Evolutionary conservation across 306 rosid genomes (phyloP).

Genomic region (Vigna mungo): DNA sequence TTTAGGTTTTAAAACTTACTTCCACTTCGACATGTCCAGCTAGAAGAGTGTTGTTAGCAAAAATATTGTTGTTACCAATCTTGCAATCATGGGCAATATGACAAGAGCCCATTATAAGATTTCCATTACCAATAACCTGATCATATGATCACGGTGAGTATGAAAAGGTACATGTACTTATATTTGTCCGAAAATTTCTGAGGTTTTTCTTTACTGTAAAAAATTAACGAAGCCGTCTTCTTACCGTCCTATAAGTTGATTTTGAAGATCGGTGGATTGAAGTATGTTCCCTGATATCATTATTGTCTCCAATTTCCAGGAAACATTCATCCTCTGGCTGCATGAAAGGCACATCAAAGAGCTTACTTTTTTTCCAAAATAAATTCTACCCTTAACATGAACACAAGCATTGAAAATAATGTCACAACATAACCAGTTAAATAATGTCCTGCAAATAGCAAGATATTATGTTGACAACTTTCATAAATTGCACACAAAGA

Average conservation of each 20-base stretch:
- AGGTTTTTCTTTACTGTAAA: background rate
- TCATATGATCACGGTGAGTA: conserved; percentile 39
- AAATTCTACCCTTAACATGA: background rate
- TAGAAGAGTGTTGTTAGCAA: conserved; percentile 88
- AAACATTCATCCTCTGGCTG: conserved; percentile 87
- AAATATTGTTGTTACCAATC: conserved; percentile 75
- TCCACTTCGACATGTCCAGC: conserved; percentile 94
- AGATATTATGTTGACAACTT: conserved; percentile 24
- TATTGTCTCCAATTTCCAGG: conserved; percentile 86
- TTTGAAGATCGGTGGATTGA: conserved; percentile 92
- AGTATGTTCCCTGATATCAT: conserved; percentile 81
- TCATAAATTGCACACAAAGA: conserved; percentile 17
- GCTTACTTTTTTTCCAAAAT: conserved; percentile 30
- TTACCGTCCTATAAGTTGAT: conserved; percentile 81
- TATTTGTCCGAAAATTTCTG: background rate
- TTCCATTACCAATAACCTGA: conserved; percentile 85
- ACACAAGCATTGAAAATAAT: conserved; percentile 12
- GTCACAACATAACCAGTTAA: background rate
- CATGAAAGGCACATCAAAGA: conserved; percentile 42
- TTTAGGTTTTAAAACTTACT: conserved; percentile 54
- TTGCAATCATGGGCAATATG: conserved; percentile 98
- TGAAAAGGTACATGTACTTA: conserved; percentile 26
- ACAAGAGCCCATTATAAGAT: conserved; percentile 97
- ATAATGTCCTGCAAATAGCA: conserved; percentile 6
- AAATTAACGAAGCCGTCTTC: conserved; percentile 29